A percentile compares a stretch with the other conserved stretches of the same genome.
Conservation (phyloP, 495 filamentous ascomycete species). For the Corynascus novoguineensis region DNA sequence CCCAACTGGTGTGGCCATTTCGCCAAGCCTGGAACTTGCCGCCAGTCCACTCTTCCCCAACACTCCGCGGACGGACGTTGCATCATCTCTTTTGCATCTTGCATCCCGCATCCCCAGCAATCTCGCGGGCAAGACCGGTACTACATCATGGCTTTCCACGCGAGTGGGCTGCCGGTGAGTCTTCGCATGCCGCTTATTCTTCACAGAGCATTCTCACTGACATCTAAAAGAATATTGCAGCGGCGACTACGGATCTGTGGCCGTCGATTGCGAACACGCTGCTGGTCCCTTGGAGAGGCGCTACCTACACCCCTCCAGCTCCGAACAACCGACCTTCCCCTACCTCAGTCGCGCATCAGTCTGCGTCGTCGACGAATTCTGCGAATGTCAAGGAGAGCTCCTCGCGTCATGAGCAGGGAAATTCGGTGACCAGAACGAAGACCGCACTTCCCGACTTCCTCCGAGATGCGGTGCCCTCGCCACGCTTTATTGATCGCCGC, state of each 20-base stretch:
- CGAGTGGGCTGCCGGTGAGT: conserved; percentile 40
- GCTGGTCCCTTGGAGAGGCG: conserved; percentile 37
- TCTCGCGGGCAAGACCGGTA: conserved; percentile 13
- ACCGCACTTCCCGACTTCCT: conserved; percentile 40
- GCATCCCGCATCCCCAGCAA: conserved; percentile 12
- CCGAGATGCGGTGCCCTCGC: conserved; percentile 21
- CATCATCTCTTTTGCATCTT: conserved; percentile 12
- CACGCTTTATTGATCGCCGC: conserved; percentile 19
- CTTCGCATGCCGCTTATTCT: neutral
- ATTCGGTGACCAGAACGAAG: conserved; percentile 5
- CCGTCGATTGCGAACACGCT: conserved; percentile 49
- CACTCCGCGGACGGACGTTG: conserved; percentile 10
- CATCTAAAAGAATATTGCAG: conserved; percentile 39
- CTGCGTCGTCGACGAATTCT: conserved; percentile 15
- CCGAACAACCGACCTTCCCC: conserved; percentile 3
- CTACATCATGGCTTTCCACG: conserved; percentile 39
- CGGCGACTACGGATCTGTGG: conserved; percentile 50
- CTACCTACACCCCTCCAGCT: conserved; percentile 10
- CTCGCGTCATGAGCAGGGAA: neutral
- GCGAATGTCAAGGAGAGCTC: conserved; percentile 5
- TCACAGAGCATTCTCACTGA: neutral
- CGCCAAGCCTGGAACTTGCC: conserved; percentile 9
- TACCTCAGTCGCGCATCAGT: conserved; percentile 1
- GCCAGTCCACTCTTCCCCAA: conserved; percentile 16
- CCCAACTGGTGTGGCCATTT: conserved; percentile 17